A percentile compares a stretch with the other conserved stretches of the same genome.
These are phyloP conservation scores for Rutstroemia sp. DNA, from an alignment of 2,329 filamentous ascomycete genomes.

Conservation along the genomic window DNA sequence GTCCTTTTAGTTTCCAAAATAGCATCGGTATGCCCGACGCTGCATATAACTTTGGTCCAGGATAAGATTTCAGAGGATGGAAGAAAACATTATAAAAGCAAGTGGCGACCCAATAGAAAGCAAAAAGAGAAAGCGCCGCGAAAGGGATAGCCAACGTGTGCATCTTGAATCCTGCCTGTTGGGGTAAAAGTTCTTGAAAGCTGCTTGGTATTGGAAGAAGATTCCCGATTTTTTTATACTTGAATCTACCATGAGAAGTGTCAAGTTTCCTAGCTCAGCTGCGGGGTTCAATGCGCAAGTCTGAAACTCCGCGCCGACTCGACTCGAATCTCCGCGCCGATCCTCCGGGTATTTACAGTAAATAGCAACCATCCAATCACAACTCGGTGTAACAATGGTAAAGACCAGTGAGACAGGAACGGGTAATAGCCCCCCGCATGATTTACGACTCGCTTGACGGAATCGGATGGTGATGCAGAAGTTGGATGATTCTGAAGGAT, in stretches of 20 bases:
- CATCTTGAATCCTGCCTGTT: neutral
- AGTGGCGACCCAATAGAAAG: neutral
- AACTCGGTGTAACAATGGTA: neutral
- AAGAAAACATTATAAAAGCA: constrained; percentile 13
- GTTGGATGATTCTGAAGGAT: too few species aligned
- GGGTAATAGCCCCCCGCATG: neutral
- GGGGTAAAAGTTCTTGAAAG: too few species aligned
- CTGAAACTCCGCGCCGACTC: too few species aligned
- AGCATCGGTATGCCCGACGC: constrained; percentile 1
- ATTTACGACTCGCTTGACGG: too few species aligned
- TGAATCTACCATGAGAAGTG: too few species aligned
- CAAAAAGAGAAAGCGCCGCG: neutral
- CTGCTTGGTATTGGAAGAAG: too few species aligned
- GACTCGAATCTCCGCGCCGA: neutral
- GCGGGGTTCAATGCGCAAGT: neutral
- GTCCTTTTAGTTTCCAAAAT: neutral
- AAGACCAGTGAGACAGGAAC: too few species aligned
- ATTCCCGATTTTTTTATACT: too few species aligned
- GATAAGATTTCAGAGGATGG: constrained; percentile 13
- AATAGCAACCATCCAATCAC: neutral
- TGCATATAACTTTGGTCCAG: constrained; percentile 10
- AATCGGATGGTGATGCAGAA: too few species aligned
- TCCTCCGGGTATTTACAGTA: neutral
- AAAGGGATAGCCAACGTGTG: too few species aligned
- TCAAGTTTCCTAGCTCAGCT: too few species aligned